These are phyloP conservation scores for Monilinia aucupariae DNA, from an alignment of 2,329 filamentous ascomycete genomes.

Conservation along the genomic window DNA sequence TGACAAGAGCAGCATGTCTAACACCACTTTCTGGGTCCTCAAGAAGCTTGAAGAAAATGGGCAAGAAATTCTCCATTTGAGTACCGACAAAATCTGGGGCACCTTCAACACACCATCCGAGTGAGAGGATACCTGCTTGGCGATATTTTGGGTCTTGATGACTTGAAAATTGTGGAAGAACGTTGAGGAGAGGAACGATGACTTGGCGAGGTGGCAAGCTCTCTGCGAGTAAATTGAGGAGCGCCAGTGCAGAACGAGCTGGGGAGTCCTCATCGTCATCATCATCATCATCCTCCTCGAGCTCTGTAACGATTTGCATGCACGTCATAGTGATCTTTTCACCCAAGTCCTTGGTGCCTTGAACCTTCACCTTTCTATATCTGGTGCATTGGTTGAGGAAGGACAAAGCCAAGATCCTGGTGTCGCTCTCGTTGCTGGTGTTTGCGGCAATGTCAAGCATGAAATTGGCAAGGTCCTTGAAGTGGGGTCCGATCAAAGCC, in stretches of 20 bases:
- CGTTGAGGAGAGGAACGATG: constrained; percentile 83
- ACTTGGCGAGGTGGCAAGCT: constrained; percentile 90
- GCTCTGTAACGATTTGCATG: constrained; percentile 83
- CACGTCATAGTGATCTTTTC: constrained; percentile 82
- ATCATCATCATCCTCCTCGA: constrained; percentile 68
- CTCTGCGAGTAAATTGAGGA: constrained; percentile 83
- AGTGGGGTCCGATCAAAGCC: constrained; percentile 74
- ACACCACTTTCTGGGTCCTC: constrained; percentile 80
- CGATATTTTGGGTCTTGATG: constrained; percentile 71
- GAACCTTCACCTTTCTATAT: constrained; percentile 92
- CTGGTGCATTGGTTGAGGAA: constrained; percentile 91
- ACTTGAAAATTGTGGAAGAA: constrained; percentile 75
- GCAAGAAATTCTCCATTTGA: constrained; percentile 80
- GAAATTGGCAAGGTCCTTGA: constrained; percentile 85
- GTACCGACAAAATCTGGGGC: constrained; percentile 96
- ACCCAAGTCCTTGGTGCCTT: constrained; percentile 77
- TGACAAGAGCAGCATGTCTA: constrained; percentile 78
- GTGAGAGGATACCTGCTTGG: constrained; percentile 82
- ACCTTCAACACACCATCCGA: constrained; percentile 93
- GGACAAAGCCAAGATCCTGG: constrained; percentile 80
- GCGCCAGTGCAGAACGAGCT: constrained; percentile 73
- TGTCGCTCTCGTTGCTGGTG: constrained; percentile 73
- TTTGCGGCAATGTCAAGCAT: constrained; percentile 85
- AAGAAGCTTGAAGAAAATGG: constrained; percentile 75
- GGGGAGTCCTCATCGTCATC: constrained; percentile 79